Evolutionary conservation across 768 basidiomycete genomes (phyloP).

Genomic region (Flagelloscypha sp.): DNA sequence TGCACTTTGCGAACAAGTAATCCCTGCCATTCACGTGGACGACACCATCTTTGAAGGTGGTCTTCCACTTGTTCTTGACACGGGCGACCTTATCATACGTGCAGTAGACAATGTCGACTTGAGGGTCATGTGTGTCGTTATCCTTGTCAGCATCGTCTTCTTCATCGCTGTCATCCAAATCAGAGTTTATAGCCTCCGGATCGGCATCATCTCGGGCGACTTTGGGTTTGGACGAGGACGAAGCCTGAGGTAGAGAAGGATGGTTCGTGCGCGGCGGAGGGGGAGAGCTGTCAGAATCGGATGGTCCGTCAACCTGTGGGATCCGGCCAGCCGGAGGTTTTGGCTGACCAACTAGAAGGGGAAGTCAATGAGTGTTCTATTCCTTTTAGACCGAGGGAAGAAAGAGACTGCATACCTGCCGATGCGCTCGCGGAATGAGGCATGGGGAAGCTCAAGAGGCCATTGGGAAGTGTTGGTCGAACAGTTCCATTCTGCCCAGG

Average conservation of each 20-base stretch:
- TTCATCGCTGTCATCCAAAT: constrained; percentile 86
- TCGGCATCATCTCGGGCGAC: constrained; percentile 42
- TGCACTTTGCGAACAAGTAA: constrained; percentile 95
- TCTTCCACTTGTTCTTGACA: constrained; percentile 99
- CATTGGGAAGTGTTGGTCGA: constrained; percentile 43
- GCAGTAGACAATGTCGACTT: constrained; percentile 93
- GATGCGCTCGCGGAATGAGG: constrained; percentile 13
- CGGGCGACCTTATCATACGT: constrained; percentile 98
- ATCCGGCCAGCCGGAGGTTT: constrained; percentile 30
- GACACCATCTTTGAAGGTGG: constrained; percentile 94
- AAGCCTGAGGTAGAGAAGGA: constrained; percentile 65
- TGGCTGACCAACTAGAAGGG: constrained; percentile 10
- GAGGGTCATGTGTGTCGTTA: constrained; percentile 52
- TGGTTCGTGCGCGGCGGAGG: constrained; percentile 65
- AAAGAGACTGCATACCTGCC: no score
- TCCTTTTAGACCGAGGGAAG: no score
- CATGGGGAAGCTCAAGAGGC: constrained; percentile 44
- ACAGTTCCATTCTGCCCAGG: constrained; percentile 49
- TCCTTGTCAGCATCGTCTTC: constrained; percentile 81
- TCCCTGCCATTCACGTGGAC: constrained; percentile 95
- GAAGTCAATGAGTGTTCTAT: no score
- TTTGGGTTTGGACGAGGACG: constrained; percentile 27
- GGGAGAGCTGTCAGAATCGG: constrained; percentile 63
- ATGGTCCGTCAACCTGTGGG: constrained; percentile 79
- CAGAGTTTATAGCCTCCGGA: constrained; percentile 89